Evolutionary conservation across 1,284 basidiomycete species (phyloP).

Genomic region (Bondarzewia mesenterica): DNA sequence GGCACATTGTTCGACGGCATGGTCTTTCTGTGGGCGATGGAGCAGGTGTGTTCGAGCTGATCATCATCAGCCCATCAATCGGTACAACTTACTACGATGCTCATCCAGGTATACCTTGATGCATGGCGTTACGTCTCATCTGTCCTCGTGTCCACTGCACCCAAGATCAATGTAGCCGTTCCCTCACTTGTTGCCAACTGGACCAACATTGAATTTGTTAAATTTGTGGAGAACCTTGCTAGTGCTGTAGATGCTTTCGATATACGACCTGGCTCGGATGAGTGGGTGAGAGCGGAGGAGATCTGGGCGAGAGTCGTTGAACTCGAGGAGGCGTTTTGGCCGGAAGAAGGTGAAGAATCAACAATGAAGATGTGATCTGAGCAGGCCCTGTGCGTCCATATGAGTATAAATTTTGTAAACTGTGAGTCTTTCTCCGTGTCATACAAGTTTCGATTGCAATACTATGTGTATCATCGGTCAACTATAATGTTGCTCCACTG

Average conservation of each 20-base stretch:
- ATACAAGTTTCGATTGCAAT: no score
- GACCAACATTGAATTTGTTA: constrained; percentile 53
- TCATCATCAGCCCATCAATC: not conserved
- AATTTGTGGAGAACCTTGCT: constrained; percentile 50
- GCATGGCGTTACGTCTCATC: constrained; percentile 52
- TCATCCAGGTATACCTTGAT: constrained; percentile 43
- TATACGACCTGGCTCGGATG: constrained; percentile 29
- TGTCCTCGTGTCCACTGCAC: constrained; percentile 9
- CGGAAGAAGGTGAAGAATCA: constrained; percentile 23
- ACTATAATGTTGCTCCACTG: no score
- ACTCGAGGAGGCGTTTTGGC: constrained; percentile 58
- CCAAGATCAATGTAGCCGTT: constrained; percentile 26
- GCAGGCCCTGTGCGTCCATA: no score
- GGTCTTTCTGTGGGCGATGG: constrained; percentile 74
- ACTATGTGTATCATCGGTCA: no score
- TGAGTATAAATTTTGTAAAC: no score
- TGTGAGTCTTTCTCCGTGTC: no score
- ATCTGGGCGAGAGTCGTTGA: constrained; percentile 53
- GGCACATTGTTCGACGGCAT: constrained; percentile 55
- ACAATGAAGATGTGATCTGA: no score
- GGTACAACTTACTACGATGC: not conserved
- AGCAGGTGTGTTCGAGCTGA: constrained; percentile 39
- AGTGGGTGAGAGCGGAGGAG: constrained; percentile 38
- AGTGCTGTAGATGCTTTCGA: constrained; percentile 44
- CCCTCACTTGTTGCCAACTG: constrained; percentile 52